phyloP scores from a whole-genome alignment of 108 stramenopile genomes.

The Bacterosira constricta region DNA sequence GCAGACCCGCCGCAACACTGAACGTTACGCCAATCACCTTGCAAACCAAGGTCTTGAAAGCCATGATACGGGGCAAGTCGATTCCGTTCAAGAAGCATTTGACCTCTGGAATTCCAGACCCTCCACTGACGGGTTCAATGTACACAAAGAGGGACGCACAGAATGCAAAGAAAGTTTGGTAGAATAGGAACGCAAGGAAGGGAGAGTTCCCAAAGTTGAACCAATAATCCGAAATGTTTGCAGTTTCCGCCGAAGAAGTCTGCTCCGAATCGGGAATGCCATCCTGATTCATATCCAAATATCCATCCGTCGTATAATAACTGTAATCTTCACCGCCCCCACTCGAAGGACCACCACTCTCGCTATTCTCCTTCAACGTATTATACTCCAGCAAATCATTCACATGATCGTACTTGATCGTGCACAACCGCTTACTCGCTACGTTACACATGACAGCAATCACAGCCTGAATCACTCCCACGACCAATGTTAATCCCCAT shows the following conservation, averaged over 20 bases:
- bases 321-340: background rate
- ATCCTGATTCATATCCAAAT: slow-evolving; percentile 49
- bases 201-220: slow-evolving; percentile 60
- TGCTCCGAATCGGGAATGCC: slow-evolving; percentile 41
- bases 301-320: slow-evolving; percentile 56
- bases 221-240: slow-evolving; percentile 31
- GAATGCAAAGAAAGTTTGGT: slow-evolving; percentile 80
- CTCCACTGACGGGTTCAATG: slow-evolving; percentile 91
- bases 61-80: slow-evolving; percentile 85
- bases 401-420: slow-evolving; percentile 73
- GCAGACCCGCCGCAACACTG: slow-evolving; percentile 90
- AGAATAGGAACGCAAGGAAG: slow-evolving; percentile 75
- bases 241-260: background rate
- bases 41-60: slow-evolving; percentile 92
- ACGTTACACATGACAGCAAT: slow-evolving; percentile 77
- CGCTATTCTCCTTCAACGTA: background rate
- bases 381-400: slow-evolving; percentile 63
- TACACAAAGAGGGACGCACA: slow-evolving; percentile 83
- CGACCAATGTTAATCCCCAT: slow-evolving; percentile 81
- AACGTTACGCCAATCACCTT: slow-evolving; percentile 95
- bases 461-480: slow-evolving; percentile 81
- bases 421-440: slow-evolving; percentile 46
- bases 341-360: background rate
- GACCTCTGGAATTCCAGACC: slow-evolving; percentile 98
- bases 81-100: slow-evolving; percentile 98